Evolutionary conservation across 208 protist genomes (phyloP), one percentile per base, ranked within the genome.

Genomic region (Leishmania amazonensis): DNA sequence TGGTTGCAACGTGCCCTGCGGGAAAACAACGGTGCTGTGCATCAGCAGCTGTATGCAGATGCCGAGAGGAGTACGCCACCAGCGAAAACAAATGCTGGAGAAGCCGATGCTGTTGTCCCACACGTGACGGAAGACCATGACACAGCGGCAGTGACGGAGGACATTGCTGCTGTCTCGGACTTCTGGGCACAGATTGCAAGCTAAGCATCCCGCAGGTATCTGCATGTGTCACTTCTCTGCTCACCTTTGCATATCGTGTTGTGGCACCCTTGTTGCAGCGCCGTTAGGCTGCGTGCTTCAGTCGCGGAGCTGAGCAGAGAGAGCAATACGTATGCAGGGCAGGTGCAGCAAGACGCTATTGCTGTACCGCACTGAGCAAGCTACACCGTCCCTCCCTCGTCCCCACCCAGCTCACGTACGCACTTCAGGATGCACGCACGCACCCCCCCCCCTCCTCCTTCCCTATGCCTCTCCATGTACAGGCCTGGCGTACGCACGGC

Each of bases 161-260:
- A 19, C 31, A 51, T 31, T 31, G 64, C 45, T 15, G 4, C 38
- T 28, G 35, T 42, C 31, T 28, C 21, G 47, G 47, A 80, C 8
- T 91, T 91, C 45, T 91, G 88, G 88, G 64, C 60, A 13, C 58
- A 84, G 47, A 85, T 91, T 2, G 83, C 86, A 9, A 87, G 85
- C 58, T 88, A 68, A 68, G 4, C 51, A 54, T 21, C 8, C 51
- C 51, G 51, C 51, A 5, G 17, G 15, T 54, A 42, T 28, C 31
- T 3, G 64, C 15, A 42, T 3, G 1, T 57, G 17, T 57, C 9
- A 24, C 42, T 24, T 19, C 38, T 71, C 38, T 28, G 38, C 65
- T 45, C 65, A 7, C 6, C 19, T 47, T 71, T 47, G 38, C 38
- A 71, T 71, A 45, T 45, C 19, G 65, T 24, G 15, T 71, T 3